Base-by-base conservation (phyloP, 2,329 filamentous ascomycete genomes). In the Dothiorella sarmentorum region DNA sequence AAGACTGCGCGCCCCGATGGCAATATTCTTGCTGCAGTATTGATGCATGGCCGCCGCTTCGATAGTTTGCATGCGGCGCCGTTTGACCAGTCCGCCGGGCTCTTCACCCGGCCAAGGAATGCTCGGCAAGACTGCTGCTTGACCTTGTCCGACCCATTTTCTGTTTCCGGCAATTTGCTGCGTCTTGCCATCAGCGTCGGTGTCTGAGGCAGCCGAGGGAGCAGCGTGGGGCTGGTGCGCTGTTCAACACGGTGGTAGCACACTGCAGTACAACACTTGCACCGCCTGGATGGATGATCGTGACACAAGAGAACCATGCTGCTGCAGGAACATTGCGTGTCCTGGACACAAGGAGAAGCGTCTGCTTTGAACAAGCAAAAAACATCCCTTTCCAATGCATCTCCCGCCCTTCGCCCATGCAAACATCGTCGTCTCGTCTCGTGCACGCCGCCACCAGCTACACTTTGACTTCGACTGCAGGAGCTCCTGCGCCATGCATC, bases 21-120 rank as follows among this genome's bases (percentile, higher is more conserved):
- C 55, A 58, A 58, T 58, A 58, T 58, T 58, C 55, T 58, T n/a
- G 55, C 22, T 58, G 55, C 55, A 58, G 55, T 43, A 40, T 40
- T 31, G 22, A 17, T 47, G 42, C 42, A 29, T 29, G 42, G 22
- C 24, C 31, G 22, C 26, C 27, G 44, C 13, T 22, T 53, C 55
- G 55, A 58, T 58, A 58, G 53, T 47, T 27, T 40, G 49, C 42
- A 31, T 58, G 55, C 55, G 40, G 27, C 43, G 42, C 55, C 55
- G 55, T 58, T 49, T 47, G 24, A 40, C 35, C 49, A 40, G 33
- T 5, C 13, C n/a, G 4, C n/a, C 24, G 33, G 49, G 35, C 17
- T 24, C n/a, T 22, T 20, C 35, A 40, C 9, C 31, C 17, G 29
- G 27, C 49, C 49, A 35, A 53, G 33, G 49, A 38, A 53, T 53